Conservation (phyloP, 768 basidiomycete species). For the Suillus sp. region DNA sequence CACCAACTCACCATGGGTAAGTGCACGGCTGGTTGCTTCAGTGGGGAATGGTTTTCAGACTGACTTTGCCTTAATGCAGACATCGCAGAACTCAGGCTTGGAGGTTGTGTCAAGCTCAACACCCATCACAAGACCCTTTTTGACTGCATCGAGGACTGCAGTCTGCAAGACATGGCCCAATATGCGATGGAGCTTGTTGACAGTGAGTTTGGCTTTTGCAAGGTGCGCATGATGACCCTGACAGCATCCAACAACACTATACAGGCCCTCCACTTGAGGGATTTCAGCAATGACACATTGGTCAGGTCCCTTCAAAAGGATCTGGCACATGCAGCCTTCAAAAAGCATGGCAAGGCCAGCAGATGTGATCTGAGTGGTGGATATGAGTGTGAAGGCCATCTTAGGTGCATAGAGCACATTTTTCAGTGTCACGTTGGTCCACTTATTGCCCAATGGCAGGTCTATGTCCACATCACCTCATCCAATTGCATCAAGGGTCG, state of each 20-base stretch:
- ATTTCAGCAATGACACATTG: no score
- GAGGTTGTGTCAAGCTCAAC: no score
- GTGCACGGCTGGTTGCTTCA: not conserved
- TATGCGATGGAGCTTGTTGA: no score
- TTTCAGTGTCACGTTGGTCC: not conserved
- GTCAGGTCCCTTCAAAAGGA: not conserved
- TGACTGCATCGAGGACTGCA: accelerated
- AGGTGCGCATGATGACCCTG: no score
- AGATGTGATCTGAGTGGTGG: not conserved
- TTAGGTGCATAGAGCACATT: not conserved
- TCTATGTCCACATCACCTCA: not conserved
- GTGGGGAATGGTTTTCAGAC: constrained; percentile 25
- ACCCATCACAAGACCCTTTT: no score
- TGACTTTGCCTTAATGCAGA: no score
- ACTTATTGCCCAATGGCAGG: not conserved
- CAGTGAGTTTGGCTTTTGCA: no score
- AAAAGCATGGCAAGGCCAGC: not conserved
- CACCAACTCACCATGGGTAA: constrained; percentile 8
- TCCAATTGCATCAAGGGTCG: not conserved
- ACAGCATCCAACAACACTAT: no score
- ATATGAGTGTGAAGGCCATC: not conserved
- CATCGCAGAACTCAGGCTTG: no score
- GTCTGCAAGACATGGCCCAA: no score
- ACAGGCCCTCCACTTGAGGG: no score
- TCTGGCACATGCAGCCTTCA: not conserved